A percentile compares a stretch with the other conserved stretches of the same genome.
Conservation (phyloP, 73 alveolate species). For the Durusdinium trenchii region DNA sequence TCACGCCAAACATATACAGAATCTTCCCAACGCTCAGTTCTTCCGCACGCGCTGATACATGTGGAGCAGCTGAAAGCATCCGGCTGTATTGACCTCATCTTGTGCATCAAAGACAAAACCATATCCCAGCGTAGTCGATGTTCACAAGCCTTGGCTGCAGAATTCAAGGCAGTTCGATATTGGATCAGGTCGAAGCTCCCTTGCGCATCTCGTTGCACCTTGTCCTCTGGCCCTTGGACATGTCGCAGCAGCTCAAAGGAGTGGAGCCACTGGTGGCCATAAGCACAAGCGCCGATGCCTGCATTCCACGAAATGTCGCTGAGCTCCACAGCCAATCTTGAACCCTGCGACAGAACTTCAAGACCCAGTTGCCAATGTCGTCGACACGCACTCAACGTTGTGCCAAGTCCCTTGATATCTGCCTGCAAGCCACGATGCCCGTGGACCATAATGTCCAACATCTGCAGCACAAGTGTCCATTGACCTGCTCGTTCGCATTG, state of each 20-base stretch:
- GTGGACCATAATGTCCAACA: background rate
- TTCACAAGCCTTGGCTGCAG: conserved; percentile 69
- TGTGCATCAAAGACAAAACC: background rate
- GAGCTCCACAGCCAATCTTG: background rate
- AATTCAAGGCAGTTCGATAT: background rate
- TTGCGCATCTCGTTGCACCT: background rate
- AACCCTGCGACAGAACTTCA: background rate
- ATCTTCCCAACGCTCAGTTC: conserved; percentile 35
- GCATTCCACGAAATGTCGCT: conserved; percentile 51
- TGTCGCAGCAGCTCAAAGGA: background rate
- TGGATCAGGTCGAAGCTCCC: background rate
- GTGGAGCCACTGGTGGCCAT: conserved; percentile 8
- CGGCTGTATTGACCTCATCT: background rate
- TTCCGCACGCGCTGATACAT: conserved; percentile 48
- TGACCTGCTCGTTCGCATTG: conserved; percentile 58
- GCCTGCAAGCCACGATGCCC: background rate
- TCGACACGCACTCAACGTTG: conserved; percentile 39
- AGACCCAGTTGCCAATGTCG: background rate
- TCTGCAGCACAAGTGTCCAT: background rate
- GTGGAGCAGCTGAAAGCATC: conserved; percentile 80
- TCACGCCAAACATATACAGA: conserved; percentile 31
- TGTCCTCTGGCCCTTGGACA: background rate
- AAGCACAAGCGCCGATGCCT: conserved; percentile 18
- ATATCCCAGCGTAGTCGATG: conserved; percentile 46
- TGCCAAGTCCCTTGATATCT: conserved; percentile 6